phyloP scores from a whole-genome alignment of 2,329 filamentous ascomycete species.

The Macrophomina pseudophaseolina region DNA sequence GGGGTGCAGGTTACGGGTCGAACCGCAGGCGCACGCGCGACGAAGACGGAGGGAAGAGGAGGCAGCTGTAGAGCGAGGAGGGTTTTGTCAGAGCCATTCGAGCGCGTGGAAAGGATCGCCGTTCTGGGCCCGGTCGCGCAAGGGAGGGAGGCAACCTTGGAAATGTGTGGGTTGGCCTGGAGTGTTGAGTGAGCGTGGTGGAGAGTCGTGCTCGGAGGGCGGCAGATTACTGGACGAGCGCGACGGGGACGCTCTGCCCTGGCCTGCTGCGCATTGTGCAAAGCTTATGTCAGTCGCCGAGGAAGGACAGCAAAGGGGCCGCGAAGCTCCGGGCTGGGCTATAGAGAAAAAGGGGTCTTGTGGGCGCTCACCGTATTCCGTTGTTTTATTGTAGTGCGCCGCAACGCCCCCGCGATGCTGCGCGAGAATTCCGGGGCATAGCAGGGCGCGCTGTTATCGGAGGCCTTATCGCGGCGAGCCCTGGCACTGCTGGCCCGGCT shows the following conservation, averaged over 20 bases:
- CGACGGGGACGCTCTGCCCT: constrained; percentile 10
- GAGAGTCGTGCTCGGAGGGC: constrained; percentile 14
- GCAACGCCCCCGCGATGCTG: constrained; percentile 4
- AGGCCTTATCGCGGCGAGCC: constrained; percentile 11
- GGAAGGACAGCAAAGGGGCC: constrained; percentile 4
- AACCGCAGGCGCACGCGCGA: constrained; percentile 4
- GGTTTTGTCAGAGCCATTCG: constrained; percentile 23
- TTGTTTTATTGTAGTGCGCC: constrained; percentile 6
- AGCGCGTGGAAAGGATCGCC: constrained; percentile 15
- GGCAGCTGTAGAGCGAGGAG: not conserved
- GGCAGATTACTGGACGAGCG: constrained; percentile 16
- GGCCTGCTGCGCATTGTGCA: constrained; percentile 19
- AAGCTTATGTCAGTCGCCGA: constrained; percentile 25
- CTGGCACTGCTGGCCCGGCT: not conserved
- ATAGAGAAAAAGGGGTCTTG: constrained; percentile 21
- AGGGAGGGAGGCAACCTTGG: constrained; percentile 16
- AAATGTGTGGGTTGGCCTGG: not conserved
- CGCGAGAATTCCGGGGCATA: constrained; percentile 4
- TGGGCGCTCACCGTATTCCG: constrained; percentile 17
- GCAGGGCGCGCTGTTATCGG: constrained; percentile 14
- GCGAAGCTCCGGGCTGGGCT: constrained; percentile 6
- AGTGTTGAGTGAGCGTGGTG: constrained; percentile 21
- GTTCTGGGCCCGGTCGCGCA: constrained; percentile 6
- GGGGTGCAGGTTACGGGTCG: constrained; percentile 4
- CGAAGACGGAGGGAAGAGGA: constrained; percentile 14